Percentiles rank a stretch among this genome's conserved stretches.
Evolutionary conservation across 495 filamentous ascomycete genomes (phyloP).

Genomic region (Annulohypoxylon bovei): DNA sequence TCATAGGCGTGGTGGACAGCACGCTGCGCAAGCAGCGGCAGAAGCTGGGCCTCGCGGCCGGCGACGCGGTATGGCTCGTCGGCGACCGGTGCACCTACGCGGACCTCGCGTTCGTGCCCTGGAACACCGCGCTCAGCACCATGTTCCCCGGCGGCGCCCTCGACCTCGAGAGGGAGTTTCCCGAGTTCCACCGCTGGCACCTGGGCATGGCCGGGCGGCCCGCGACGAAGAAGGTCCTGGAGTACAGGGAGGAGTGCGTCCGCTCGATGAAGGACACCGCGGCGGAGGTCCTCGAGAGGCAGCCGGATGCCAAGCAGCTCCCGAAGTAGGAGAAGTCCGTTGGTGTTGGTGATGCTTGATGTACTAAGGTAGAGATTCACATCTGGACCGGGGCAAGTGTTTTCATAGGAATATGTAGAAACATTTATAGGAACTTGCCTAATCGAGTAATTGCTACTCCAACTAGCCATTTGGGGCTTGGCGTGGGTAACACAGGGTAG

Average conservation of each 20-base stretch:
- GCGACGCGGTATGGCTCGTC: constrained; percentile 67
- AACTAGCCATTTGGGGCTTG: not conserved
- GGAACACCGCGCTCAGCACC: constrained; percentile 50
- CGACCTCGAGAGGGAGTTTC: constrained; percentile 41
- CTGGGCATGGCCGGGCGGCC: constrained; percentile 47
- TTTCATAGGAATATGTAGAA: not conserved
- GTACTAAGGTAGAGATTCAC: too few species aligned
- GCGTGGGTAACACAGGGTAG: not conserved
- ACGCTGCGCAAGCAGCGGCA: constrained; percentile 58
- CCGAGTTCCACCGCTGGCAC: constrained; percentile 52
- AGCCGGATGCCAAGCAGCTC: constrained; percentile 13
- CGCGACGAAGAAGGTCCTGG: constrained; percentile 52
- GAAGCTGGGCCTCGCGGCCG: constrained; percentile 3
- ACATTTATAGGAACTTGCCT: constrained; percentile 5
- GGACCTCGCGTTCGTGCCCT: constrained; percentile 68
- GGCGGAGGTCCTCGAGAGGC: constrained; percentile 6
- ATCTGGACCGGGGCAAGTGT: too few species aligned
- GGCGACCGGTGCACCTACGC: constrained; percentile 67
- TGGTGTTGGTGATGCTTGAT: not conserved
- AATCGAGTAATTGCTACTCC: constrained; percentile 7
- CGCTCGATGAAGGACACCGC: constrained; percentile 30
- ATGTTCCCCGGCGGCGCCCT: constrained; percentile 19
- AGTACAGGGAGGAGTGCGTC: constrained; percentile 47
- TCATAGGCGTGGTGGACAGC: constrained; percentile 66
- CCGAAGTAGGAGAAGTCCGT: constrained; percentile 10